Evolutionary conservation across 2,329 filamentous ascomycete species (phyloP).

Genomic region (Penicillium hordei): DNA sequence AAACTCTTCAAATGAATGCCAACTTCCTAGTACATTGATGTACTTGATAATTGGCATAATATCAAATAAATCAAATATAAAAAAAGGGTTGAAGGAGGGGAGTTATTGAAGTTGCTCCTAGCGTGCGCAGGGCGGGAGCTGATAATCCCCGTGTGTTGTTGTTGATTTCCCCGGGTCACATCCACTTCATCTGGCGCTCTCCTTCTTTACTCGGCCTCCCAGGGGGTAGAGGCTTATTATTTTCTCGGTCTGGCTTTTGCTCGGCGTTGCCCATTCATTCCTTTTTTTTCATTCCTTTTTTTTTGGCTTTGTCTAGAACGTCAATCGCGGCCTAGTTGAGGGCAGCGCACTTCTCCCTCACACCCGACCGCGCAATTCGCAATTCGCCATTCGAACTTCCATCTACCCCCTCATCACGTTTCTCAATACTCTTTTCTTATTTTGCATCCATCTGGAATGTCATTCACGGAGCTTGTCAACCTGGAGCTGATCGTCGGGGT

Average conservation of each 20-base stretch:
- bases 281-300: constrained; percentile 7
- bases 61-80: not conserved
- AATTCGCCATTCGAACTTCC: constrained; percentile 9
- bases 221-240: constrained; percentile 5
- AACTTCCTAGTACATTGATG: not conserved
- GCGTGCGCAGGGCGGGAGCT: constrained; percentile 21
- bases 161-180: constrained; percentile 11
- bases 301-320: not conserved
- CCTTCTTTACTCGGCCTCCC: constrained; percentile 13
- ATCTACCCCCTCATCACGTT: constrained; percentile 10
- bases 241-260: constrained; percentile 9
- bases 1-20: not conserved
- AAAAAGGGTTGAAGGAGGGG: not conserved
- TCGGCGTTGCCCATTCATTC: constrained; percentile 6
- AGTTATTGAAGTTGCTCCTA: constrained; percentile 24
- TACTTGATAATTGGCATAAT: not conserved
- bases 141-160: constrained; percentile 13
- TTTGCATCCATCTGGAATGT: constrained; percentile 35
- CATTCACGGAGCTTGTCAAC: constrained; percentile 32
- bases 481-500: constrained; percentile 36
- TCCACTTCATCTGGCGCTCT: constrained; percentile 2
- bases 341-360: constrained; percentile 5
- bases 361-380: constrained; percentile 2
- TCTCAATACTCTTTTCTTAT: constrained; percentile 16
- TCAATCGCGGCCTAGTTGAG: constrained; percentile 9